Base-by-base conservation (phyloP, 768 basidiomycete genomes). In the Pisolithus microcarpus region DNA sequence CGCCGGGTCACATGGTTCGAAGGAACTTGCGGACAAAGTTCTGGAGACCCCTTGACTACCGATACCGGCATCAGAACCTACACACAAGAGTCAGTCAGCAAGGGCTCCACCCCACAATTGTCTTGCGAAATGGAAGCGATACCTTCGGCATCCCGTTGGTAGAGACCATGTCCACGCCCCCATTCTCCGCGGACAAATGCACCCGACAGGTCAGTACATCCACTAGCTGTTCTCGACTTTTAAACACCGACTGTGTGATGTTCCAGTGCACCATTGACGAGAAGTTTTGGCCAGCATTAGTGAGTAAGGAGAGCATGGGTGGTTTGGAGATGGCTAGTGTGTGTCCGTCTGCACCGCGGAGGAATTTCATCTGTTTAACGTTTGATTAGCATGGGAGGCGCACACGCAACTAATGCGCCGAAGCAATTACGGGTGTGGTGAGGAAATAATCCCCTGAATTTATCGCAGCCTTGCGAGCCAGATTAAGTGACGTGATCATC, bases 291-390 rank as follows among this genome's bases (percentile, higher is more conserved):
- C 81, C 82, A 36, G 68, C 59, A 64, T 84, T 83, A 4, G 82
- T 77, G 15, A 40, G 5, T 34, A 83, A 73, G 6, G 76, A 65
- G 40, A 82, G 71, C 53, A 84, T 62, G 1, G 82, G 81, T 0
- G 74, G 71, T 56, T 84, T 84, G 37, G 71, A 79, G 34, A 82
- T 60, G 1, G 70, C 75, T 28, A 84, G 61, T 0, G 72, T 65
- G 46, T 72, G 67, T 4, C 67, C 52, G 30, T 72, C 62, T 30
- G 70, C 54, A 21, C 74, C 70, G 4, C 64, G 52, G 46, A 77
- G 61, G 59, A 81, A 78, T 46, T 69, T 65, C 58, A 75, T 70
- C 77, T 82, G 51, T 19, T 23, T 43, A 42, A 34, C 16, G n/a
- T 19, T n/a, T 42, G 38, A 8, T 40, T 48, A 4, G 34, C 7